phyloP scores from a whole-genome alignment of 306 rosid species.

The Begonia peltatifolia region DNA sequence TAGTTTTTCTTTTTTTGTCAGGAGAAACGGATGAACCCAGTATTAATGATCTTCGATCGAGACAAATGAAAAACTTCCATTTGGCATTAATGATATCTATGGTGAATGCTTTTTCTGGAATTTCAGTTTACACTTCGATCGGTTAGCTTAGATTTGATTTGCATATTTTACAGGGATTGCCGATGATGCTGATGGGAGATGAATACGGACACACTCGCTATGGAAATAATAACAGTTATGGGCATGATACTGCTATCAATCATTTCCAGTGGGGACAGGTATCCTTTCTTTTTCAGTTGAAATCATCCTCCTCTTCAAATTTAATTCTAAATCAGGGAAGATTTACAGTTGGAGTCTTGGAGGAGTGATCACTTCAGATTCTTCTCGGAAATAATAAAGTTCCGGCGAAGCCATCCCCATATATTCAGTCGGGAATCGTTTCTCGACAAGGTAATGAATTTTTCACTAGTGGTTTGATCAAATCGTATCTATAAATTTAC shows the following conservation, averaged over 20 bases:
- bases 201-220: conserved; percentile 84
- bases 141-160: conserved; percentile 10
- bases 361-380: conserved; percentile 66
- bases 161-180: conserved; percentile 56
- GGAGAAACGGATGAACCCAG: conserved; percentile 63
- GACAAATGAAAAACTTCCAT: conserved; percentile 94
- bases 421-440: conserved; percentile 50
- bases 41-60: conserved; percentile 51
- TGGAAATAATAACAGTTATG: conserved; percentile 94
- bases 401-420: conserved; percentile 35
- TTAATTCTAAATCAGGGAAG: conserved; percentile 4
- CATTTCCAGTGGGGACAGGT: conserved; percentile 81
- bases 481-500: background rate
- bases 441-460: conserved; percentile 42
- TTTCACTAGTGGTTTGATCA: conserved; percentile 7
- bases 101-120: conserved; percentile 18
- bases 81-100: conserved; percentile 75
- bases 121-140: background rate
- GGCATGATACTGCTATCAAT: conserved; percentile 71
- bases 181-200: conserved; percentile 98
- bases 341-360: conserved; percentile 47
- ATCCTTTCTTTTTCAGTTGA: conserved; percentile 3
- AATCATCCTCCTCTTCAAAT: conserved; percentile 7
- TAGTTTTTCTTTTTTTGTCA: conserved; percentile 18
- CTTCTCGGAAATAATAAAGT: conserved; percentile 59